These are phyloP conservation scores for Isoetes taiwanensis DNA, from an alignment of 75 land plant species.

Conservation along the genomic window DNA sequence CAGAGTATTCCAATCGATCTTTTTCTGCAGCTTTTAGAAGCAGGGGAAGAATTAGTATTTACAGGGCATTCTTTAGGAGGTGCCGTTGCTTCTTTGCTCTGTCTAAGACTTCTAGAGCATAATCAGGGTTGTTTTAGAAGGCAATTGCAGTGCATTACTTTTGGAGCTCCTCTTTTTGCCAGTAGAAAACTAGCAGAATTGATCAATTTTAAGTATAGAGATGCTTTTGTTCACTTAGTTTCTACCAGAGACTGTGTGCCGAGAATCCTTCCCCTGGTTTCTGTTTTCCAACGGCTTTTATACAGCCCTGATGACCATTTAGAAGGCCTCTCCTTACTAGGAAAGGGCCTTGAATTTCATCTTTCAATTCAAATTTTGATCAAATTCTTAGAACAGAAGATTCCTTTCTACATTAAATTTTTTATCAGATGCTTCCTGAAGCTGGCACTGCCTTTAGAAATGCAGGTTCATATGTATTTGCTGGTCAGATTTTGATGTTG, in stretches of 20 bases:
- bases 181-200: background rate
- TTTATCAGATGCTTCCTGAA: background rate
- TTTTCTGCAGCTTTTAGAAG: background rate
- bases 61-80: slow-evolving; percentile 12
- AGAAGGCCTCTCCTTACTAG: background rate
- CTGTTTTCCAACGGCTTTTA: background rate
- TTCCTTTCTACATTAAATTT: too few species aligned
- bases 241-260: background rate
- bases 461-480: slow-evolving; percentile 9
- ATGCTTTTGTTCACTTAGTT: background rate
- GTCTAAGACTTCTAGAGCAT: background rate
- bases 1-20: background rate
- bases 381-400: background rate
- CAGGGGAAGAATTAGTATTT: background rate
- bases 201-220: slow-evolving; percentile 1
- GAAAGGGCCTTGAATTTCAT: background rate
- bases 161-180: slow-evolving; percentile 11
- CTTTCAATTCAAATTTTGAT: background rate
- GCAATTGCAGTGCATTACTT: slow-evolving; percentile 7
- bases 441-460: background rate
- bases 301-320: background rate
- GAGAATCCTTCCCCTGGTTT: background rate
- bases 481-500: slow-evolving; percentile 4
- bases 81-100: slow-evolving; percentile 9
- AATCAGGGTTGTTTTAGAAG: background rate